Conservation (phyloP, 2,329 filamentous ascomycete genomes). For the Trichothecium sympodiale region DNA sequence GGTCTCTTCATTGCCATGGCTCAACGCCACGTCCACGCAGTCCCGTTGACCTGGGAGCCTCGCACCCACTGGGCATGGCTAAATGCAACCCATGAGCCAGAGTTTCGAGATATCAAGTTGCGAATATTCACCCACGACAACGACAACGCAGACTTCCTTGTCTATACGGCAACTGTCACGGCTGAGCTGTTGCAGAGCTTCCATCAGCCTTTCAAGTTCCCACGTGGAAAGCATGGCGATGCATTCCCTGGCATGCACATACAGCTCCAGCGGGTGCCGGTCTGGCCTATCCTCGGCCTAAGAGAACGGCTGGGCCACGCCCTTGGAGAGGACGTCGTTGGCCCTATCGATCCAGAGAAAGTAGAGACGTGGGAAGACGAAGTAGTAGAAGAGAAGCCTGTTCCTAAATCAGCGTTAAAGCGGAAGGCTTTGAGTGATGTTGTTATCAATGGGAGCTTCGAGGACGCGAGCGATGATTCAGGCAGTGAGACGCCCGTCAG, state of each 20-base stretch:
- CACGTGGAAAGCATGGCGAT: slow-evolving; percentile 10
- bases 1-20: slow-evolving; percentile 46
- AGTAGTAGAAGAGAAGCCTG: slow-evolving; percentile 11
- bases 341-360: slow-evolving; percentile 23
- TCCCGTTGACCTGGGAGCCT: background rate
- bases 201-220: slow-evolving; percentile 31
- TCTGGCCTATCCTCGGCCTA: slow-evolving; percentile 44
- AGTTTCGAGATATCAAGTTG: slow-evolving; percentile 37
- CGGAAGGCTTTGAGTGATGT: slow-evolving; percentile 21
- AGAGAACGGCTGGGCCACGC: slow-evolving; percentile 43
- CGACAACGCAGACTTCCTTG: slow-evolving; percentile 35
- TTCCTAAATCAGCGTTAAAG: slow-evolving; percentile 23
- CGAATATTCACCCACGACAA: slow-evolving; percentile 40
- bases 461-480: slow-evolving; percentile 9
- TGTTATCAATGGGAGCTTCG: slow-evolving; percentile 28
- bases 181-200: slow-evolving; percentile 38
- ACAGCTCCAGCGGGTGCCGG: slow-evolving; percentile 34
- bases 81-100: background rate
- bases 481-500: slow-evolving; percentile 16
- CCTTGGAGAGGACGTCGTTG: slow-evolving; percentile 39
- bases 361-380: slow-evolving; percentile 36
- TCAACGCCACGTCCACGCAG: slow-evolving; percentile 38
- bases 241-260: slow-evolving; percentile 27
- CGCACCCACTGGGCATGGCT: slow-evolving; percentile 11
- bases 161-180: slow-evolving; percentile 40